Conservation (phyloP, 495 filamentous ascomycete species). For the Trichoderma parareesei region DNA sequence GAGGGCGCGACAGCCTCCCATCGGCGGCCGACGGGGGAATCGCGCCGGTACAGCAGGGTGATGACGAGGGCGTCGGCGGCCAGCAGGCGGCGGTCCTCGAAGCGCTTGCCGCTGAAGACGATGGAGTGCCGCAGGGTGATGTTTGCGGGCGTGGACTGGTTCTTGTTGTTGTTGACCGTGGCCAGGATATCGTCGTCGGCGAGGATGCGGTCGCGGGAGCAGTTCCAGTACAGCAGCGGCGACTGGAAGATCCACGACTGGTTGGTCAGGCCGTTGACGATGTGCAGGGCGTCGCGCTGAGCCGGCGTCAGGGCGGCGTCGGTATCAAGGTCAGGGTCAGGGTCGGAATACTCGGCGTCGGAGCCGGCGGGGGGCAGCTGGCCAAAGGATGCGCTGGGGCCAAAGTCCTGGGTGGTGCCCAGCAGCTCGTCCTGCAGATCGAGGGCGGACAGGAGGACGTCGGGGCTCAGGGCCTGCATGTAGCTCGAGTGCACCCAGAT, state of each 20-base stretch:
- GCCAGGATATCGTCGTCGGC: slow-evolving; percentile 49
- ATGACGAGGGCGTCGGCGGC: slow-evolving; percentile 68
- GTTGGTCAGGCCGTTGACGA: slow-evolving; percentile 42
- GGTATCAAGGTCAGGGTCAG: slow-evolving; percentile 7
- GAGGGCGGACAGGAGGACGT: slow-evolving; percentile 53
- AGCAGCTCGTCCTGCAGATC: slow-evolving; percentile 54
- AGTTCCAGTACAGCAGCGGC: slow-evolving; percentile 67
- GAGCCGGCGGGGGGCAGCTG: not conserved
- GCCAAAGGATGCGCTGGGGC: slow-evolving; percentile 26
- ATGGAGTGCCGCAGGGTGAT: slow-evolving; percentile 63
- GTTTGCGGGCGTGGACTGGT: slow-evolving; percentile 50
- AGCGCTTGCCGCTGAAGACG: slow-evolving; percentile 67
- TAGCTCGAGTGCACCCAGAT: slow-evolving; percentile 56
- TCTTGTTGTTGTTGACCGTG: slow-evolving; percentile 54
- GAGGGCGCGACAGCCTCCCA: slow-evolving; percentile 48
- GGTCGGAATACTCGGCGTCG: no score
- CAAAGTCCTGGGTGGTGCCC: slow-evolving; percentile 43
- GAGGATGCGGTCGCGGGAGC: slow-evolving; percentile 45
- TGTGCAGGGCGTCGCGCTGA: slow-evolving; percentile 42
- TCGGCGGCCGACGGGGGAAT: slow-evolving; percentile 46
- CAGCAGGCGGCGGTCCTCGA: slow-evolving; percentile 49
- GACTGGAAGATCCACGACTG: slow-evolving; percentile 61
- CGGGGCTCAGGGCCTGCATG: slow-evolving; percentile 57
- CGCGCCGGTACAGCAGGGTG: slow-evolving; percentile 55
- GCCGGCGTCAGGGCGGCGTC: slow-evolving; percentile 25